Evolutionary conservation across 2,329 filamentous ascomycete species (phyloP).

Genomic region (Dothidotthia symphoricarpi): DNA sequence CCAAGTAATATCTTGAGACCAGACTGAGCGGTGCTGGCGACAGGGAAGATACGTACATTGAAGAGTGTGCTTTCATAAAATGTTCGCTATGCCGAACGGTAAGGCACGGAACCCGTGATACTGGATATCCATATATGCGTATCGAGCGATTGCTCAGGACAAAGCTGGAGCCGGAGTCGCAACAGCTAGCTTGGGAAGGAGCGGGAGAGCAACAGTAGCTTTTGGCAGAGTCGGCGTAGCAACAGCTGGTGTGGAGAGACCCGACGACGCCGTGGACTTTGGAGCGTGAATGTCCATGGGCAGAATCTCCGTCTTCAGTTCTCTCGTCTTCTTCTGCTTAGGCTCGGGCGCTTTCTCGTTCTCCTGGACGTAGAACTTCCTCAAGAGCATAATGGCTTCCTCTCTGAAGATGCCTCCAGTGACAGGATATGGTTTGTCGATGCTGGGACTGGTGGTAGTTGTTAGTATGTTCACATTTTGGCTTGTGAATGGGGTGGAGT

Average conservation of each 20-base stretch:
- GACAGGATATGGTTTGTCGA: conserved; percentile 77
- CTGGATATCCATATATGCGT: too few species aligned
- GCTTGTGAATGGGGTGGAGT: not conserved
- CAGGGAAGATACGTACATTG: too few species aligned
- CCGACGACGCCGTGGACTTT: conserved; percentile 29
- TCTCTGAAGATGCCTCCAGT: conserved; percentile 86
- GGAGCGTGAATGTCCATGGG: conserved; percentile 46
- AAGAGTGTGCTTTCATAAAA: too few species aligned
- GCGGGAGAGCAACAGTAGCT: not conserved
- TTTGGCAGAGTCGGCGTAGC: conserved; percentile 3
- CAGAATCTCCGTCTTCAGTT: conserved; percentile 60
- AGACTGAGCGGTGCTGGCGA: too few species aligned
- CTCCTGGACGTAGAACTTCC: conserved; percentile 96
- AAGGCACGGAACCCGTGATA: too few species aligned
- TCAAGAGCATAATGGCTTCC: conserved; percentile 86
- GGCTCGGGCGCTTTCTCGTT: conserved; percentile 78
- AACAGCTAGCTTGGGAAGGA: too few species aligned
- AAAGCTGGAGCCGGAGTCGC: too few species aligned
- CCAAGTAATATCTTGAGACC: too few species aligned
- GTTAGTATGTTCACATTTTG: conserved; percentile 13
- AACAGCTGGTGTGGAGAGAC: conserved; percentile 6
- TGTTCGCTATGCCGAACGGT: too few species aligned
- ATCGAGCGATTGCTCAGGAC: too few species aligned
- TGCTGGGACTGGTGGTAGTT: conserved; percentile 53
- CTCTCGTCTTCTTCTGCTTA: conserved; percentile 62